Percentiles rank a stretch among this genome's conserved stretches.
phyloP scores from a whole-genome alignment of 768 basidiomycete species.

The Kwoniella mangroviensis region DNA sequence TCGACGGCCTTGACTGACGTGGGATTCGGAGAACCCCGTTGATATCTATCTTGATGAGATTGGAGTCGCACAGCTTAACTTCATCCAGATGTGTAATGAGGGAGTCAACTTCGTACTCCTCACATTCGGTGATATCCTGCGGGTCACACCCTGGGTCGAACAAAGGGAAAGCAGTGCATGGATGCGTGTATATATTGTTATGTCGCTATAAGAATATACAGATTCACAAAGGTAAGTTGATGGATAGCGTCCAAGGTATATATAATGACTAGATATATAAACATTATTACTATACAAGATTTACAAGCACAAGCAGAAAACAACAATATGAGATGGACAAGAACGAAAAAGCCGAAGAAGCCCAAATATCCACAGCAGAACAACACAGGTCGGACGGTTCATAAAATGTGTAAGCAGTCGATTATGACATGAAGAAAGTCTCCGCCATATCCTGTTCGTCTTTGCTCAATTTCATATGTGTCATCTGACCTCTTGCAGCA shows the following conservation, averaged over 20 bases:
- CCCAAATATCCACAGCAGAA: too few relatives aligned
- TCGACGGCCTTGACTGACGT: too few relatives aligned
- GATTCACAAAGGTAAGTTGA: too few relatives aligned
- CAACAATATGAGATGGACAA: background rate
- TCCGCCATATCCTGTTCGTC: conserved; percentile 47
- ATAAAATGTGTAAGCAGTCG: too few relatives aligned
- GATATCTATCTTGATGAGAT: too few relatives aligned
- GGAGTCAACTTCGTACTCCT: background rate
- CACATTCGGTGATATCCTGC: background rate
- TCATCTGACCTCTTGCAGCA: conserved; percentile 20
- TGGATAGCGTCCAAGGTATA: too few relatives aligned
- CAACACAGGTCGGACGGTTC: too few relatives aligned
- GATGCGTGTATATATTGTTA: background rate
- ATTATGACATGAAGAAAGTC: conserved; percentile 52
- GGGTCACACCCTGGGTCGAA: background rate
- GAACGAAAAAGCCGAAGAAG: conserved; percentile 1
- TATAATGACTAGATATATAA: conserved; percentile 1
- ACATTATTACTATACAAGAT: background rate
- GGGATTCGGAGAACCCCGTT: too few relatives aligned
- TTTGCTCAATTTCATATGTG: conserved; percentile 26
- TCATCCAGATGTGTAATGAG: too few relatives aligned
- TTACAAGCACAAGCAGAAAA: background rate
- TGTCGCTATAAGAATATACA: background rate
- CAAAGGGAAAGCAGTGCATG: background rate
- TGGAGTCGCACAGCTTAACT: too few relatives aligned